Evolutionary conservation across 495 filamentous ascomycete genomes (phyloP), one percentile per base, ranked within the genome.

Genomic region (Penicillium simplicissimum): DNA sequence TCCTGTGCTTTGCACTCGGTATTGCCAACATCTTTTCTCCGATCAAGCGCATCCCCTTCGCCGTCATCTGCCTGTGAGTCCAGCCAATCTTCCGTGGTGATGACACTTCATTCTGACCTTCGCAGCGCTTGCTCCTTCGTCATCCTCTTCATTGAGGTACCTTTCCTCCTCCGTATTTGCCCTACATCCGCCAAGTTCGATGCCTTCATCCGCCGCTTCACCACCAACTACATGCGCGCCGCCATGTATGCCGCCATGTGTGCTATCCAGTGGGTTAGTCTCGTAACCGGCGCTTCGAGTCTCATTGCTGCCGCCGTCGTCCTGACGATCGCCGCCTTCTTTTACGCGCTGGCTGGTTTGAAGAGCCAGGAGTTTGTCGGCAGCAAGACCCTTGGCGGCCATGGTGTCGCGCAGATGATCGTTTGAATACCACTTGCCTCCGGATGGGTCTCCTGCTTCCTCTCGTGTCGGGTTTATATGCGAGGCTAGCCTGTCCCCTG

Each of bases 331-430:
- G 90, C 95, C 2, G 88, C 84, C 9, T 13, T 84, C 3, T 98
- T 93, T 81, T 99, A 99, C 72, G 81, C 82, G 10, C 77, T 94
- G 51, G 95, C 95, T 15, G 95, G 84, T 34, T 48, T 97, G 66
- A 97, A 90, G 83, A 91, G 89, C 55, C 95, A 99, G 79, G 91
- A 89, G 28, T 99, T 99, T 74, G 85, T 96, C 56, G 90, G 92
- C 35, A 97, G 93, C 82, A 98, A 98, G 87, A 98, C 96, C 21
- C 79, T 99, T 59, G 95, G 95, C 62, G 95, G 95, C 42, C 89
- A 90, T 62, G 95, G 96, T 19, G 87, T 98, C 63, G 94, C 93
- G 61, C 94, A 97, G 81, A 97, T 98, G 96, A 98, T 99, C 79
- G 93, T 98, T 72, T 97, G 70, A 70, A 64, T 57, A 3, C 40